Conservation (phyloP, 2,329 filamentous ascomycete species). For the Pyrenochaeta sp. region DNA sequence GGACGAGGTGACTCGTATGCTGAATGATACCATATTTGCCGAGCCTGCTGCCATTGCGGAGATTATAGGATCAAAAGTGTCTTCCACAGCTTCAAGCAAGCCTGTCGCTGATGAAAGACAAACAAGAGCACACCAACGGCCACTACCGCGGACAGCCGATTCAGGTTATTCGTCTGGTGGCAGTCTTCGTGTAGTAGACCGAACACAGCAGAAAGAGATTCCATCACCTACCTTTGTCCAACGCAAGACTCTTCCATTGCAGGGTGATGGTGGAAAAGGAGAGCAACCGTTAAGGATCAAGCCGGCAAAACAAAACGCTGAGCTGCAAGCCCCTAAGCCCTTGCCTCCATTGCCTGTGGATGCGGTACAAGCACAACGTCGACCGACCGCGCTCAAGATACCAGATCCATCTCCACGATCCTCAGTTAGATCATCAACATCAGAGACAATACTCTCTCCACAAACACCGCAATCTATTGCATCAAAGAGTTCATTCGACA, state of each 20-base stretch:
- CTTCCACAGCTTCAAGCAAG: constrained; percentile 13
- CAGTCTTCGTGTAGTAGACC: constrained; percentile 28
- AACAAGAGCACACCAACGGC: constrained; percentile 20
- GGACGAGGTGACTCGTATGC: constrained; percentile 23
- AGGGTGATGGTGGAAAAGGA: neutral
- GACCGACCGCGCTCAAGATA: constrained; percentile 18
- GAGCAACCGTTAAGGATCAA: constrained; percentile 8
- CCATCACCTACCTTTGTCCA: constrained; percentile 9
- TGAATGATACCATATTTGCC: constrained; percentile 30
- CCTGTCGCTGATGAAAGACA: constrained; percentile 9
- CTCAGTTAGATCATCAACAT: constrained; percentile 12
- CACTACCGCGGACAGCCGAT: constrained; percentile 41
- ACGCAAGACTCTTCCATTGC: constrained; percentile 4
- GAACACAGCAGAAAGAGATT: constrained; percentile 16
- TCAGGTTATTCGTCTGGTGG: constrained; percentile 51
- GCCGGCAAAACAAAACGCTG: neutral
- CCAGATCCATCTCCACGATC: constrained; percentile 13
- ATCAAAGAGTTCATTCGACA: constrained; percentile 28
- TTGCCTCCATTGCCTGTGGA: constrained; percentile 7
- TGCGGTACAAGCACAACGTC: constrained; percentile 1
- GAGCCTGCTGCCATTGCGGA: constrained; percentile 17
- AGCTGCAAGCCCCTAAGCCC: constrained; percentile 2
- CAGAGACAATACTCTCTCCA: constrained; percentile 23
- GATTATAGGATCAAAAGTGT: constrained; percentile 3
- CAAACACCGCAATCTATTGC: constrained; percentile 27